Conservation (phyloP, 2,329 filamentous ascomycete genomes). For the Xylariaceae sp. region DNA sequence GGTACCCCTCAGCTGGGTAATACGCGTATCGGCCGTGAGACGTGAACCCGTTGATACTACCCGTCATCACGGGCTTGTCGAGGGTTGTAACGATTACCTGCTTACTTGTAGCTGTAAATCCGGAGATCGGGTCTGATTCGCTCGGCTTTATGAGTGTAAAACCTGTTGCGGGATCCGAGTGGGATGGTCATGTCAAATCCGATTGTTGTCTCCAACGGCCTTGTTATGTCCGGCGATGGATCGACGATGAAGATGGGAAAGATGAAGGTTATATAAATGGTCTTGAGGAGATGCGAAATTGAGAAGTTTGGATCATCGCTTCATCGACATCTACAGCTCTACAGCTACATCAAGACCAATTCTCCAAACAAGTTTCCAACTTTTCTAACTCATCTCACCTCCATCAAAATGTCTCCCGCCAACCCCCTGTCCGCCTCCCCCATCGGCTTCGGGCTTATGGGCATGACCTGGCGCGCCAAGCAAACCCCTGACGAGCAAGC, state of each 20-base stretch:
- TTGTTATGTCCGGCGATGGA: neutral
- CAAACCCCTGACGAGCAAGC: conserved; percentile 14
- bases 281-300: neutral
- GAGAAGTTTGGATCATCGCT: neutral
- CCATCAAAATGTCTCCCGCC: neutral
- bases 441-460: neutral
- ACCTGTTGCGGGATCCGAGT: neutral
- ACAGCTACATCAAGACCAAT: neutral
- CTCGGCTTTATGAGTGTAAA: neutral
- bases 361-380: neutral
- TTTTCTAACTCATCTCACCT: neutral
- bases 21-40: too few relatives aligned
- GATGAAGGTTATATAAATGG: neutral
- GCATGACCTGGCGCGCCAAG: neutral
- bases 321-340: neutral
- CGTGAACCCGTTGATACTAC: neutral
- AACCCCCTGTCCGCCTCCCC: neutral
- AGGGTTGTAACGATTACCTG: neutral
- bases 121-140: neutral
- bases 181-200: neutral
- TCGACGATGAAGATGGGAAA: neutral
- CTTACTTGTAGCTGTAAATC: neutral
- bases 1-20: too few relatives aligned
- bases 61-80: too few relatives aligned
- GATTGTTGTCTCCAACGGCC: neutral